Conservation (phyloP, 768 basidiomycete species). For the Nevesoporus exiguus region DNA sequence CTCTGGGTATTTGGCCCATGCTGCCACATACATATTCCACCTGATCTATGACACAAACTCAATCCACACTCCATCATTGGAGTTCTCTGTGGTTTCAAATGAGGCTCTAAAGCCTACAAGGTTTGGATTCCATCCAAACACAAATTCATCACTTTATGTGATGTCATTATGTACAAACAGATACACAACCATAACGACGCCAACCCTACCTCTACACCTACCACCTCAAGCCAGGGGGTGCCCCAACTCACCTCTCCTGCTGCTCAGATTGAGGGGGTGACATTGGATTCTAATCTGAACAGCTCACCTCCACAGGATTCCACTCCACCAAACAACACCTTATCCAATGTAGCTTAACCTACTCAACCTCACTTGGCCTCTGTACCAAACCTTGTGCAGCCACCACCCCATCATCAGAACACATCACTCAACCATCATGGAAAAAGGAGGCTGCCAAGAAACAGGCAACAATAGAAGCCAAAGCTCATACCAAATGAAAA, state of each 20-base stretch:
- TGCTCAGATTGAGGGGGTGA: not conserved
- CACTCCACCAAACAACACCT: too few relatives aligned
- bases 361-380: too few relatives aligned
- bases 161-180: constrained; percentile 3
- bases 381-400: too few relatives aligned
- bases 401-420: not conserved
- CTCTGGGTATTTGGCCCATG: constrained; percentile 22
- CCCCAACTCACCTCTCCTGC: not conserved
- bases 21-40: constrained; percentile 8
- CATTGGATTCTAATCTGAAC: too few relatives aligned
- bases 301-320: not conserved
- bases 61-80: constrained; percentile 8
- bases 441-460: too few relatives aligned
- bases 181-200: not conserved
- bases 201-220: not conserved
- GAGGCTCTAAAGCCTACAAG: constrained; percentile 7
- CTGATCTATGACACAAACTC: not conserved
- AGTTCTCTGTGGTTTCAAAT: not conserved
- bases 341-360: not conserved
- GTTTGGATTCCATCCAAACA: not conserved
- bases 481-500: too few relatives aligned
- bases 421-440: too few relatives aligned
- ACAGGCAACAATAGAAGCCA: not conserved
- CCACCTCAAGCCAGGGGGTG: not conserved
- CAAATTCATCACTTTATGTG: constrained; percentile 1